phyloP scores from a whole-genome alignment of 306 rosid species.

The Arachis hypogaea region DNA sequence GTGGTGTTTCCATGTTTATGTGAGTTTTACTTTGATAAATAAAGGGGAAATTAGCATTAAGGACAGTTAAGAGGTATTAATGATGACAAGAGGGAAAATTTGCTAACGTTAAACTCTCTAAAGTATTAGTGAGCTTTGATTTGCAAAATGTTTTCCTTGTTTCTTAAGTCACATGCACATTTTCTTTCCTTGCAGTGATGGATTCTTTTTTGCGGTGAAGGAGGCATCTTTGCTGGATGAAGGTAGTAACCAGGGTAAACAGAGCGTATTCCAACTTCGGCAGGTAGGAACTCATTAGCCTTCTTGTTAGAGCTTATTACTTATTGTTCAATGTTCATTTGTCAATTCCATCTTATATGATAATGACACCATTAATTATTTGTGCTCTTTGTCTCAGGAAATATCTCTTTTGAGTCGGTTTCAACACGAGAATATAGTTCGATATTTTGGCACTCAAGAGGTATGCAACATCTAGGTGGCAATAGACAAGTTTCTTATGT shows the following conservation, averaged over 20 bases:
- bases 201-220: constrained; percentile 71
- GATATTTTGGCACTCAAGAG: constrained; percentile 67
- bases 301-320: constrained; percentile 13
- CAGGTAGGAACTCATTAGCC: constrained; percentile 50
- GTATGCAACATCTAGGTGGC: constrained; percentile 42
- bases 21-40: background rate
- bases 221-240: constrained; percentile 73
- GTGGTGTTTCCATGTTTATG: background rate
- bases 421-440: constrained; percentile 69
- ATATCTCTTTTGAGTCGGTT: constrained; percentile 63
- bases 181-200: constrained; percentile 54
- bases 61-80: no score
- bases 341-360: constrained; percentile 22
- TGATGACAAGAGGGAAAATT: no score
- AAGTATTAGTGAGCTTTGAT: constrained; percentile 5
- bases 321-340: background rate
- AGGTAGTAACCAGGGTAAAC: constrained; percentile 64
- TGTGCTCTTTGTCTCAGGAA: constrained; percentile 54
- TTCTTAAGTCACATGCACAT: constrained; percentile 18
- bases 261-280: constrained; percentile 62
- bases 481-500: constrained; percentile 17
- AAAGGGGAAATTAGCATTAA: no score
- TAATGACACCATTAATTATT: background rate
- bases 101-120: background rate
- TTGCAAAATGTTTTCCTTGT: constrained; percentile 1